A percentile compares a stretch with the other conserved stretches of the same genome.
Evolutionary conservation across 1,284 basidiomycete species (phyloP).

Genomic region (Ustilago nuda): DNA sequence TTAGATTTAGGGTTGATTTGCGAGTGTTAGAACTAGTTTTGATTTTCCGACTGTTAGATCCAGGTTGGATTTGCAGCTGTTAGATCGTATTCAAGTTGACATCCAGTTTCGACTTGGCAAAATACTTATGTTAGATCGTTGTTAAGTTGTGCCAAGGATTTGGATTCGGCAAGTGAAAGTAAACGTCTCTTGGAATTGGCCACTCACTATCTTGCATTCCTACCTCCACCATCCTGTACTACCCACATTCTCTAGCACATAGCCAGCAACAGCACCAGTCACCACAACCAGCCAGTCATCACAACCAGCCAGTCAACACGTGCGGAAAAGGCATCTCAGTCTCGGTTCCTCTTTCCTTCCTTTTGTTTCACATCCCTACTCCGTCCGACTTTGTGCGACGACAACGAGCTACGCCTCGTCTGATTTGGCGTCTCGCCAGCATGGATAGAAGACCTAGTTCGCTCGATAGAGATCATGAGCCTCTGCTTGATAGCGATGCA

Average conservation of each 20-base stretch:
- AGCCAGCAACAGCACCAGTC: no score
- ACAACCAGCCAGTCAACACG: background rate
- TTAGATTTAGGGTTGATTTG: no score
- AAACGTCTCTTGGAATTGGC: background rate
- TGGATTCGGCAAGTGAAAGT: background rate
- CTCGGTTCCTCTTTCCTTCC: background rate
- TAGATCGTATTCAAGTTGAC: background rate
- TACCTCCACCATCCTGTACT: background rate
- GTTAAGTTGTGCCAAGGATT: no score
- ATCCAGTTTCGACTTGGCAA: constrained; percentile 1
- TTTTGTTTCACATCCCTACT: background rate
- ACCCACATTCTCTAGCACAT: no score
- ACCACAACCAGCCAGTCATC: no score
- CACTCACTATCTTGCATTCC: background rate
- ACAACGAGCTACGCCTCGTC: background rate
- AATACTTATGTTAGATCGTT: background rate
- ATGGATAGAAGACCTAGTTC: constrained; percentile 35
- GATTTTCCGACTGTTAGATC: no score
- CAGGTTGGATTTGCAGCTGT: background rate
- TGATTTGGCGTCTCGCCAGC: background rate
- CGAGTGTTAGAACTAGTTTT: no score
- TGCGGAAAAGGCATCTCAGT: background rate
- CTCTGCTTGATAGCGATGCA: constrained; percentile 33
- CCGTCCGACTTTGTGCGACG: background rate
- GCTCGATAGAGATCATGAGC: constrained; percentile 38